A percentile compares a stretch with the other conserved stretches of the same genome.
These are phyloP conservation scores for Mytilinidion resinicola DNA, from an alignment of 495 filamentous ascomycete genomes.

Conservation along the genomic window DNA sequence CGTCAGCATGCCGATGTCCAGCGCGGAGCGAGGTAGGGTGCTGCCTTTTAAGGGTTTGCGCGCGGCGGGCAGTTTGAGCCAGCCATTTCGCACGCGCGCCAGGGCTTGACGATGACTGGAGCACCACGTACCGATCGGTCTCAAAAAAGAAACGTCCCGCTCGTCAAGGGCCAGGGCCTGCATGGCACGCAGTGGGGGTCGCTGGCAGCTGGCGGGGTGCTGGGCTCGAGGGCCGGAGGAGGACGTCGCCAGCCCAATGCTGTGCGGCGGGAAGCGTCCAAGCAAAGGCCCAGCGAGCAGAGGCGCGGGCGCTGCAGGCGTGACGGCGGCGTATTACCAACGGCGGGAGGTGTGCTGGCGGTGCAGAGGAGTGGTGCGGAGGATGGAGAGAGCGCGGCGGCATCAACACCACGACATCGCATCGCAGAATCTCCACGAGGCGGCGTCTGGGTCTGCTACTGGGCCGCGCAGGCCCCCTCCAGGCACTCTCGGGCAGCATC, in stretches of 20 bases:
- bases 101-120: constrained; percentile 21
- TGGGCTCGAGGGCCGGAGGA: not conserved
- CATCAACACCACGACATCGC: too few species aligned
- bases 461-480: too few species aligned
- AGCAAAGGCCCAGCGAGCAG: not conserved
- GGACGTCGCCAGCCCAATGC: not conserved
- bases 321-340: not conserved
- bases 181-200: constrained; percentile 16
- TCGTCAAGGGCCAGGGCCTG: constrained; percentile 19
- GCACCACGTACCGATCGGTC: constrained; percentile 25
- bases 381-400: too few species aligned
- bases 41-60: constrained; percentile 1
- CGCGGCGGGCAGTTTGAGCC: constrained; percentile 5
- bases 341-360: too few species aligned
- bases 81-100: constrained; percentile 24
- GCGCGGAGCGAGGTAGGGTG: constrained; percentile 8
- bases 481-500: too few species aligned
- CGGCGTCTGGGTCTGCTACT: too few species aligned
- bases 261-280: not conserved
- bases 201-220: not conserved
- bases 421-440: too few species aligned
- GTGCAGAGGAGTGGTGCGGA: too few species aligned
- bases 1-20: constrained; percentile 19
- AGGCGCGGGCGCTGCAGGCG: not conserved
- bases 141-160: constrained; percentile 16